These are phyloP conservation scores for Apiotrichum siamense DNA, from an alignment of 1,284 basidiomycete species.

Conservation along the genomic window DNA sequence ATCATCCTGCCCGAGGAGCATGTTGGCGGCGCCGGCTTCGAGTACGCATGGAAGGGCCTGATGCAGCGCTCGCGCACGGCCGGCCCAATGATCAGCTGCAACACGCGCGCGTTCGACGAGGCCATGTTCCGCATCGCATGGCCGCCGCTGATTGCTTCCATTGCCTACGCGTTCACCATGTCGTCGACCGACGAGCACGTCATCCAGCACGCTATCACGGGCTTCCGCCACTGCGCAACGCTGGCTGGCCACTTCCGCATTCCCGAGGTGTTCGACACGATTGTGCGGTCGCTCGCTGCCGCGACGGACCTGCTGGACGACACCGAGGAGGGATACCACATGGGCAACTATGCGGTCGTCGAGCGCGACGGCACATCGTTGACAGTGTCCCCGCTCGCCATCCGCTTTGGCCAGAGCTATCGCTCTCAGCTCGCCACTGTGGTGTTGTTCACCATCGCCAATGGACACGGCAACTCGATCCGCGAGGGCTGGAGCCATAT, in stretches of 20 bases:
- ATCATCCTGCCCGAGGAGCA: conserved; percentile 99
- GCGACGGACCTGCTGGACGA: conserved; percentile 78
- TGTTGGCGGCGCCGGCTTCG: conserved; percentile 92
- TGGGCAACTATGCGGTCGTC: conserved; percentile 80
- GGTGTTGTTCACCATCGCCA: conserved; percentile 94
- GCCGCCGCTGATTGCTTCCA: conserved; percentile 84
- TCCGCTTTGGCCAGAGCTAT: conserved; percentile 92
- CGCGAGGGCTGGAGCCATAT: conserved; percentile 93
- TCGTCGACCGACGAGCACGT: conserved; percentile 90
- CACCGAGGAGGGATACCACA: conserved; percentile 57
- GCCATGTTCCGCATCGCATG: conserved; percentile 90
- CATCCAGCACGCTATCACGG: conserved; percentile 88
- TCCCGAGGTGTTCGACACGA: conserved; percentile 94
- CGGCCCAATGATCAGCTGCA: conserved; percentile 70
- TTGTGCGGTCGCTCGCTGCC: conserved; percentile 83
- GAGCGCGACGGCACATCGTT: conserved; percentile 84
- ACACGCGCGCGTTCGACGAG: conserved; percentile 73
- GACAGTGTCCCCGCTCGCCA: conserved; percentile 85
- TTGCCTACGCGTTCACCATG: conserved; percentile 87
- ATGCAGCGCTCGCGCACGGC: conserved; percentile 72
- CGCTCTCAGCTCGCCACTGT: conserved; percentile 95
- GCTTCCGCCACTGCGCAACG: conserved; percentile 92
- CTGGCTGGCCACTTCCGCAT: conserved; percentile 82
- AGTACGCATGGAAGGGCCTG: conserved; percentile 98
- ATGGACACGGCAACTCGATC: conserved; percentile 91